Base-by-base conservation (phyloP, 2,329 filamentous ascomycete species). In the Purpureocillium takamizusanense region DNA sequence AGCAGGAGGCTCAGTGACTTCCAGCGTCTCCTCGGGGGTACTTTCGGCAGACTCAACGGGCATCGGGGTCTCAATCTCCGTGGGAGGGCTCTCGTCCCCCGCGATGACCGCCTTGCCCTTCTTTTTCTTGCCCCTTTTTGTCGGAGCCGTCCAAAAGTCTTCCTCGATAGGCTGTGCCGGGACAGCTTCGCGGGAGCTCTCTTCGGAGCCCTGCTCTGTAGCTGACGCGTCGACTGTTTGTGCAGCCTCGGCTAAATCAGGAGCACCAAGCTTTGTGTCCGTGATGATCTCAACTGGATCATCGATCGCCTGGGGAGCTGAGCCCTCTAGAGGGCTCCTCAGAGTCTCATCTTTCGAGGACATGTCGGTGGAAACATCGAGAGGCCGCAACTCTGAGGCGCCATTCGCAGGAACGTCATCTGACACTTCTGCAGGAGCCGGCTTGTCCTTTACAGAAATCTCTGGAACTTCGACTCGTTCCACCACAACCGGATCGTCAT, bases 61-160 rank as follows among this genome's bases (percentile, higher is more conserved):
- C 21, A 13, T 30, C n/a, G 28, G 16, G 15, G 28, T 2, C 30
- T 16, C 27, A 13, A 7, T 31, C 3, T 30, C 11, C 7, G 27
- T 7, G 27, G 11, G 13, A 23, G 35, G 28, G 8, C 6, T 23
- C 10, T 31, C 29, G n/a, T 25, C 34, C 29, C 11, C 27, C 28
- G 27, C 7, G 11, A 30, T 13, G 9, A 23, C 25, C 13, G 34
- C 25, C 27, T 36, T 44, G 30, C 33, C 45, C 31, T 38, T 41
- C 31, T 39, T 52, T 32, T 39, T 46, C 44, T 43, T 48, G 31
- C 30, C 34, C 44, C 46, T 48, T 41, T 48, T 46, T 29, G 38
- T 35, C 10, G 33, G 12, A 7, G 29, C 9, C n/a, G 36, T 34
- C 15, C 30, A 29, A 3, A 21, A 7, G 3, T 41, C 38, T 15